phyloP scores from a whole-genome alignment of 2,329 filamentous ascomycete species.

The Escovopsis sp. region DNA sequence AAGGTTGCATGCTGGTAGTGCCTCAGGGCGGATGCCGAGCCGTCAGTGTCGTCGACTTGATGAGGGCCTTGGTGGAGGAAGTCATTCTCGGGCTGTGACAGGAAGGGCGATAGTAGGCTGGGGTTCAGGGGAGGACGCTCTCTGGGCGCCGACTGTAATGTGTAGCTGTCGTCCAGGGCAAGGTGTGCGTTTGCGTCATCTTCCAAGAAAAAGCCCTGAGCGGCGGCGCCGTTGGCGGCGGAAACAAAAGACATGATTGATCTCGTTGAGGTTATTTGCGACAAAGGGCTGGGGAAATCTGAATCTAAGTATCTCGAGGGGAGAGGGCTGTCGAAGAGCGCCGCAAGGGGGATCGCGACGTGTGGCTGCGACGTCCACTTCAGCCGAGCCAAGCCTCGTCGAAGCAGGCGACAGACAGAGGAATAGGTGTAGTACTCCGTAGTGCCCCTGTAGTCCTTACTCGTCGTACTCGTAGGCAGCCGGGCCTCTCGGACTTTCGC shows the following conservation, averaged over 20 bases:
- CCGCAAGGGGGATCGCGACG: not conserved
- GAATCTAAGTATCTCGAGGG: conserved; percentile 8
- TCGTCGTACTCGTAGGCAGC: conserved; percentile 5
- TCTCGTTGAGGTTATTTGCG: conserved; percentile 1
- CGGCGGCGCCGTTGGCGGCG: conserved; percentile 14
- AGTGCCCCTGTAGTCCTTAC: no score
- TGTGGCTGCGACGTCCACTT: not conserved
- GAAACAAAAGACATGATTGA: conserved; percentile 30
- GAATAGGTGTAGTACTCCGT: not conserved
- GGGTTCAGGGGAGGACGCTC: conserved; percentile 19
- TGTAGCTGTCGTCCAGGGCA: conserved; percentile 17
- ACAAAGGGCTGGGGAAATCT: conserved; percentile 1
- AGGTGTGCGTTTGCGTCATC: conserved; percentile 16
- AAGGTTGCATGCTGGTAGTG: conserved; percentile 36
- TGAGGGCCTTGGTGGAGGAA: conserved; percentile 17
- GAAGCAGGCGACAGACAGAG: not conserved
- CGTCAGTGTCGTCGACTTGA: conserved; percentile 31
- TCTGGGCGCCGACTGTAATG: conserved; percentile 18
- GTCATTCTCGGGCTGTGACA: conserved; percentile 23
- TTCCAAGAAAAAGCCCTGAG: conserved; percentile 25
- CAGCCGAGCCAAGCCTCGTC: no score
- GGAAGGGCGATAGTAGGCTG: conserved; percentile 27
- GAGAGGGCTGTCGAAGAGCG: not conserved
- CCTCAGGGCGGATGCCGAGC: conserved; percentile 31
- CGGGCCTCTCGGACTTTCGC: not conserved